phyloP scores from a whole-genome alignment of 2,329 filamentous ascomycete species.

The Pseudocercospora fijiensis region DNA sequence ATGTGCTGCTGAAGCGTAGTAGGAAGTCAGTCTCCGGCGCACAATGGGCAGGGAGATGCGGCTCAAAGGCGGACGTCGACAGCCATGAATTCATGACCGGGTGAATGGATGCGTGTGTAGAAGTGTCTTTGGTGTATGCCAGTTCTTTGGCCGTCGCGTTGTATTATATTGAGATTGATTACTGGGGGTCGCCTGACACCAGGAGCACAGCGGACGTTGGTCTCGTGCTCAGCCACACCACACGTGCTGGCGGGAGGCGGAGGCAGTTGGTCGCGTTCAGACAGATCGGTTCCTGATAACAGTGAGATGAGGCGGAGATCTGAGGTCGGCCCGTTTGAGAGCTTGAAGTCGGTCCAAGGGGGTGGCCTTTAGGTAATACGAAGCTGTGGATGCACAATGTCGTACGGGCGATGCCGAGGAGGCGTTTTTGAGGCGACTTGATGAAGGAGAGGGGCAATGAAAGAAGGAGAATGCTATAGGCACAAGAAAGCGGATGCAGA shows the following conservation, averaged over 20 bases:
- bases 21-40: slow-evolving; percentile 60
- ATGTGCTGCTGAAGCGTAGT: slow-evolving; percentile 55
- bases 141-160: background rate
- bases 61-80: slow-evolving; percentile 30
- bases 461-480: background rate
- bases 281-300: background rate
- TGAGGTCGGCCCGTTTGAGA: background rate
- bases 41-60: slow-evolving; percentile 58
- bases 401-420: background rate
- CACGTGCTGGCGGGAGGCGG: slow-evolving; percentile 22
- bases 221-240: slow-evolving; percentile 27
- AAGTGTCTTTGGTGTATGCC: background rate
- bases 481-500: background rate
- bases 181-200: slow-evolving; percentile 6
- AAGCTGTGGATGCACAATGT: slow-evolving; percentile 1
- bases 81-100: slow-evolving; percentile 29
- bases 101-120: background rate
- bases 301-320: background rate
- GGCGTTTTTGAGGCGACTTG: background rate
- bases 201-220: slow-evolving; percentile 8
- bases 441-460: background rate
- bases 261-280: background rate
- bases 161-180: background rate
- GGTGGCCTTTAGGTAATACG: background rate
- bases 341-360: background rate